Evolutionary conservation across 257 asterid species (phyloP), one percentile per base, ranked within the genome.

Genomic region (Apocynum venetum): DNA sequence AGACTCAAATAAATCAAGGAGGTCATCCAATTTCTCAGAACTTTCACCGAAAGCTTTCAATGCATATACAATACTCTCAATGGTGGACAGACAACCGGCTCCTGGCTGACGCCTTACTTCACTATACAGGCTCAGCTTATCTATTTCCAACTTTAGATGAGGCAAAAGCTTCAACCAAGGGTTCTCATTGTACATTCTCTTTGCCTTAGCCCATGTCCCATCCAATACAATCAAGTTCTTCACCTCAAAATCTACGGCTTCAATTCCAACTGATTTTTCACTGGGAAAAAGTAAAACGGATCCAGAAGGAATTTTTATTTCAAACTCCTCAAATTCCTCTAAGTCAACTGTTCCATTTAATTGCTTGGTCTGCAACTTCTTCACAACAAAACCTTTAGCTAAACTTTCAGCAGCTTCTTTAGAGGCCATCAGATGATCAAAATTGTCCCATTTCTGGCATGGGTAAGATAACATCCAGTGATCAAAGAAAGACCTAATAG

Each of bases 161-260:
- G 99, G 98, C 85, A 95, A 75, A n/a, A 85, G 64, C 80, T 85
- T 88, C 87, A 95, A 83, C 99, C 99, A 93, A 2, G 98, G 97
- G 43, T 91, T 95, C 92, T 91, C 98, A 44, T 65, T 86, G 86
- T 90, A 95, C 96, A 95, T 90, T 80, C 98, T 91, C 82, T 85
- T 92, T 9, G 98, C 98, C 86, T 95, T 90, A 6, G 96, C 96
- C 98, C 96, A 93, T 6, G 98, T 95, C 4, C 96, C 98, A 63
- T 93, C 97, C 85, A 95, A 78, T 85, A 95, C 93, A 5, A 95
- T 87, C 89, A 95, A 61, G 78, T 89, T 93, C 85, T 87, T 95
- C 84, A 86, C 96, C 83, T 89, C 89, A 55, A 85, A 83, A 59
- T 85, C 68, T 31, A 89, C 72, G 53, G 46, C 83, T 74, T 83